Conservation (phyloP, 805 yeast species). For the Barnettozyma salicaria region DNA sequence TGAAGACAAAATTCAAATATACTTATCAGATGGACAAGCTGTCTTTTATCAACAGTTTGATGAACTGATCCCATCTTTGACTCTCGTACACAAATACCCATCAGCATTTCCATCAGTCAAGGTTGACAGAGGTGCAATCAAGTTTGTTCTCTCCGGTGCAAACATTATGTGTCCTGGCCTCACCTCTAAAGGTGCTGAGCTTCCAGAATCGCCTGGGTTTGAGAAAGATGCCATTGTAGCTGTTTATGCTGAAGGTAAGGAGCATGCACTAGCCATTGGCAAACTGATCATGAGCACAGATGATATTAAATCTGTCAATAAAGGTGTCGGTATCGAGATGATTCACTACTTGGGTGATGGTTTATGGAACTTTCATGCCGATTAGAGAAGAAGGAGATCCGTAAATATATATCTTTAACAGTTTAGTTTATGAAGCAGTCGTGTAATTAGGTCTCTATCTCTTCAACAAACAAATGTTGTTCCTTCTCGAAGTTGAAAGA, state of each 20-base stretch:
- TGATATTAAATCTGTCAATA: constrained; percentile 75
- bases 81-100: constrained; percentile 76
- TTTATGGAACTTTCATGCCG: constrained; percentile 60
- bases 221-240: constrained; percentile 69
- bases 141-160: constrained; percentile 92
- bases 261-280: constrained; percentile 87
- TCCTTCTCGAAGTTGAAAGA: constrained; percentile 19
- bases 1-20: constrained; percentile 81
- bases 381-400: constrained; percentile 26
- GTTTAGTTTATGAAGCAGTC: no score
- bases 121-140: constrained; percentile 95
- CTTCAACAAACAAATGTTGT: constrained; percentile 12
- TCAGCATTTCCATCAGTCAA: constrained; percentile 76
- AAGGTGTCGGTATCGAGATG: constrained; percentile 85
- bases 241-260: constrained; percentile 90
- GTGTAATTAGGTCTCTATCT: not conserved
- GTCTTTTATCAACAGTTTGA: constrained; percentile 78
- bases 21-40: constrained; percentile 65
- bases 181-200: constrained; percentile 75
- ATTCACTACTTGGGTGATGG: constrained; percentile 87
- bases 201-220: constrained; percentile 67
- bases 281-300: constrained; percentile 80
- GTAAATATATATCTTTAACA: no score
- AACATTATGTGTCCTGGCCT: constrained; percentile 96
- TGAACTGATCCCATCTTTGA: constrained; percentile 69